phyloP scores from a whole-genome alignment of 1,139 yeast species.

The Petasospora rhodanensis region DNA sequence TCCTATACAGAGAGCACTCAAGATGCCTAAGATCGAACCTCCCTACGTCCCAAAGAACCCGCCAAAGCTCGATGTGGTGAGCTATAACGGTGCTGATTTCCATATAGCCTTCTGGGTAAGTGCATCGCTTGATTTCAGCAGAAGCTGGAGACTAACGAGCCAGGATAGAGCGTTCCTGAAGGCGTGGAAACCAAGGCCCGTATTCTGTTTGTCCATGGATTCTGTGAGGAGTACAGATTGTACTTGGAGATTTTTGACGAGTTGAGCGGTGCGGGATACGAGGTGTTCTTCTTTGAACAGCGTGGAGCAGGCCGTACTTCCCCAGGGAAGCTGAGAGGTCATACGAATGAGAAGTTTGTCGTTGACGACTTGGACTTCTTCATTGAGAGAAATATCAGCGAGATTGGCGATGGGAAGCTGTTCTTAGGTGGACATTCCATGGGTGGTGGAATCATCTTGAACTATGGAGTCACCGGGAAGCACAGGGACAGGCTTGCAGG shows the following conservation, averaged over 20 bases:
- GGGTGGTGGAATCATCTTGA: conserved; percentile 86
- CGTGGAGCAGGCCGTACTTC: conserved; percentile 85
- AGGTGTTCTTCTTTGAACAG: conserved; percentile 75
- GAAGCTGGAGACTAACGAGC: conserved; percentile 1
- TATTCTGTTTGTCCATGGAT: conserved; percentile 73
- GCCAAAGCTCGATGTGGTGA: conserved; percentile 4
- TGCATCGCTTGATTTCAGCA: neutral
- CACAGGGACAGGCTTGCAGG: conserved; percentile 50
- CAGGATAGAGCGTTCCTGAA: conserved; percentile 30
- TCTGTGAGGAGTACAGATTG: conserved; percentile 57
- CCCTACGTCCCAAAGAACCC: conserved; percentile 12
- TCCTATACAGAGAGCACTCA: too few relatives aligned
- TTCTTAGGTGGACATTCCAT: conserved; percentile 83
- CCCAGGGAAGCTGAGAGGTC: conserved; percentile 54
- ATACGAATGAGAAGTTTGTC: conserved; percentile 59
- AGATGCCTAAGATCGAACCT: neutral
- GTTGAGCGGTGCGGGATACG: conserved; percentile 60
- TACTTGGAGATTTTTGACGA: conserved; percentile 59
- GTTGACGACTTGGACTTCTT: conserved; percentile 70
- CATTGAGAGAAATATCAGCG: conserved; percentile 29
- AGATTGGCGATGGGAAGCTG: conserved; percentile 36
- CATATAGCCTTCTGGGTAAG: conserved; percentile 21
- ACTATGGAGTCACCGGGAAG: conserved; percentile 69
- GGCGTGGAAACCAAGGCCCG: conserved; percentile 44
- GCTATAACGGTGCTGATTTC: conserved; percentile 16